These are phyloP conservation scores for Backusella parvicylindrica DNA, from an alignment of 192 early-diverging fungal species.

Conservation along the genomic window DNA sequence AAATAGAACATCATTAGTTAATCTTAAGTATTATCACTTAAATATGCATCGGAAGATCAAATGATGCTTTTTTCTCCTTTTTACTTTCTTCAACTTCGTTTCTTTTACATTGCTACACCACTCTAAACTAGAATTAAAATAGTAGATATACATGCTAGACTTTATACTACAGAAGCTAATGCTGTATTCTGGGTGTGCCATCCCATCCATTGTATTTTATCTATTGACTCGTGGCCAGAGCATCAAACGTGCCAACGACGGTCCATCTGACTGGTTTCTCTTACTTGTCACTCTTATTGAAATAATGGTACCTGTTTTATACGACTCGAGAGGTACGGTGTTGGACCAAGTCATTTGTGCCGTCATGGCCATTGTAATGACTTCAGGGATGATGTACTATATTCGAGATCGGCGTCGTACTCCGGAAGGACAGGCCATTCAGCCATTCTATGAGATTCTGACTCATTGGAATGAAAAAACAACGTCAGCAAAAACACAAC, in stretches of 20 bases:
- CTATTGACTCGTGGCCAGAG: neutral
- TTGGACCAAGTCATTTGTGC: neutral
- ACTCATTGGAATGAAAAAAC: conserved; percentile 9
- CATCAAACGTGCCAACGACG: neutral
- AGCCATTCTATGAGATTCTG: conserved; percentile 5
- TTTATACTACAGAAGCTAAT: neutral
- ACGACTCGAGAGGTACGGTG: neutral
- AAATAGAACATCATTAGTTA: neutral
- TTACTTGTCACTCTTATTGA: neutral
- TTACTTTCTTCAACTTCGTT: neutral
- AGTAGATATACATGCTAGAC: neutral
- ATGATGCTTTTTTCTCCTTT: neutral
- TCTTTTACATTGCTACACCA: neutral
- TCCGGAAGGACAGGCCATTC: neutral
- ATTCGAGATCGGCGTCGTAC: neutral
- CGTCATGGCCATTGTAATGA: conserved; percentile 6
- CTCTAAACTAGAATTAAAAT: neutral
- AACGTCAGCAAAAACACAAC: neutral
- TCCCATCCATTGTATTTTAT: conserved; percentile 5
- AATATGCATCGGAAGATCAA: neutral
- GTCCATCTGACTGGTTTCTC: neutral
- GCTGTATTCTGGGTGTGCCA: neutral
- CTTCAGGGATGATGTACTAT: conserved; percentile 5
- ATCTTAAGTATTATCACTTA: neutral
- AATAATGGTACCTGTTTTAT: neutral